Base-by-base conservation (phyloP, 2,329 filamentous ascomycete genomes). In the Talaromyces funiculosus region DNA sequence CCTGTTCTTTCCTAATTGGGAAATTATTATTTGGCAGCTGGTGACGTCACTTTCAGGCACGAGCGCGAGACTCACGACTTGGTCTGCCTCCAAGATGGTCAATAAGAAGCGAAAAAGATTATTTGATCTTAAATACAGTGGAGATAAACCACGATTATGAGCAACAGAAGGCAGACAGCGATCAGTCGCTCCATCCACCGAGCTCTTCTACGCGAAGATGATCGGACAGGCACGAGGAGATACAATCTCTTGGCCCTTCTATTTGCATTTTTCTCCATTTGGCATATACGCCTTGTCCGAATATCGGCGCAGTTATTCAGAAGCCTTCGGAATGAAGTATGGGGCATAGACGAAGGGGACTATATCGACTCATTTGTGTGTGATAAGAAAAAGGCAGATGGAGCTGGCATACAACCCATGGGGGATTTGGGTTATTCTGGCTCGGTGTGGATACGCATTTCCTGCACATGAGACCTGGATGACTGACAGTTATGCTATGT, bases 401-500 rank as follows among this genome's bases (percentile, higher is more conserved):
- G 69, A 45, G 71, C 71, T 59, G 71, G 76, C 0, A 73, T 90
- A 33, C 73, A 81, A 1, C 72, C 85, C 0, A 81, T 88, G 62
- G 87, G 86, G 1, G 86, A 90, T 68, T 79, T 91, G 73, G 88
- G 88, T 2, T 90, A 89, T 69, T 89, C 86, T 29, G 89, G 89
- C 53, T 90, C 87, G 22, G 81, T 84, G 71, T 18, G 29, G 20
- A 51, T 3, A 51, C n/a, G 10, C 3, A 9, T 24, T 47, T 7
- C 14, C 29, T 10, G 18, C 4, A 22, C 6, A n/a, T 29, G 3
- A 16, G n/a, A 10, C 10, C 16, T n/a, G 47, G 6, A 31, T 12
- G 10, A 35, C 47, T 51, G n/a, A 51, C 29, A 14, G 2, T 7
- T 16, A 33, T 22, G 2, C 7, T 16, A 33, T 22, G 4, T 4